Evolutionary conservation across 352 stramenopile genomes (phyloP), one percentile per base, ranked within the genome.

Genomic region (Phytophthora sp.): DNA sequence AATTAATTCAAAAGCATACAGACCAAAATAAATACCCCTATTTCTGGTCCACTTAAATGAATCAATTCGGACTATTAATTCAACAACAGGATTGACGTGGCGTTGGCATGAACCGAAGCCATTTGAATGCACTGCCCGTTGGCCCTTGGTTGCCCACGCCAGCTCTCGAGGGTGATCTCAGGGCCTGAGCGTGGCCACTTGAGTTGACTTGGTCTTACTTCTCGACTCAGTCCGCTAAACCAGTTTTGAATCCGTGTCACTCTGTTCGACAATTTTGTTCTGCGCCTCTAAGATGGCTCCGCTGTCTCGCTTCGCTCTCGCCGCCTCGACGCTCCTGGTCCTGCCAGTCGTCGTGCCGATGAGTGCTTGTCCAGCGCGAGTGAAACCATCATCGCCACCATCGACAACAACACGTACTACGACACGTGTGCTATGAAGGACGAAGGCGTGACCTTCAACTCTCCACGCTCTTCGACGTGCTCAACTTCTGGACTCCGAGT

Each of bases 401-500:
- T 84, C 55, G 69, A 76, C 62, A 85, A 89, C 65, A 68, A 54
- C 38, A 78, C 71, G 18, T 81, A 82, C 69, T 85, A 74, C 33
- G 71, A 79, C 71, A 76, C 73, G 42, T 89, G 77, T 56, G 76
- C 68, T 8, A 54, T 66, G 16, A 47, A 55, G 46, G 69, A 76
- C 26, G 54, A 76, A 45, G 77, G 76, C 52, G 68, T 71, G 58
- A 84, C 66, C 3, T 89, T 82, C 76, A 79, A 77, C 52, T 89
- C 42, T 73, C 68, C 41, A 69, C 54, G 36, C 47, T 87, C 29
- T 80, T 84, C 46, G 76, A 81, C 38, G 71, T 75, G 33, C 58
- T 69, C 33, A 79, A 85, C 49, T 72, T 89, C 53, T 63, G 8
- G 18, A 51, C n/a, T 41, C 63, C 20, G 80, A 86, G 33, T 77